Base-by-base conservation (phyloP, 2,329 filamentous ascomycete genomes). In the Colletotrichum lindemuthianum region DNA sequence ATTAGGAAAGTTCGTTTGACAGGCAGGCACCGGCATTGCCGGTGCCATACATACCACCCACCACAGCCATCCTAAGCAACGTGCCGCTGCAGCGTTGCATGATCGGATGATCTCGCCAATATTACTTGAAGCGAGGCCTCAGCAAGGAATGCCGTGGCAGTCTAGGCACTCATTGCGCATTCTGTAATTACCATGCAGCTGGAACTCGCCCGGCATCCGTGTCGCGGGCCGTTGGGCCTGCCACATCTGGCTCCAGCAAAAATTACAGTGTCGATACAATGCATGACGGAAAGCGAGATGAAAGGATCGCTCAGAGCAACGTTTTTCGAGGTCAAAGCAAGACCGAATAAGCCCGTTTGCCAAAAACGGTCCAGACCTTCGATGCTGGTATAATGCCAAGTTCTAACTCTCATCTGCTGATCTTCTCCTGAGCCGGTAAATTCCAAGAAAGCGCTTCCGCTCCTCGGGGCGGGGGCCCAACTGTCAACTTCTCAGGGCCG, bases 271-370 rank as follows among this genome's bases (percentile, higher is more conserved):
- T 53, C 52, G 52, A 65, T 41, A 52, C 58, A 24, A 45, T 57
- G 58, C 63, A 61, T 65, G 40, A 52, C 36, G 32, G 36, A 64
- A 59, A 64, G 59, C 53, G 63, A 65, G 51, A 65, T 65, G 61
- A 65, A 65, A 65, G 61, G 61, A 36, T 56, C 43, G 37, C 47
- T 57, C 40, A 50, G 48, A 41, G 51, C 61, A 56, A 48, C 61
- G 34, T 45, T 47, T 24, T 24, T 33, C 53, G 51, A 24, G 51
- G 50, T 44, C 47, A 36, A 51, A 40, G 34, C 51, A 57, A 50
- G 40, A 37, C 44, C 39, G 47, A 34, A n/a, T 34, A 13, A 11
- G 57, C 16, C 50, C 10, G 39, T 60, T 44, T 33, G 39, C 49
- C 48, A 9, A 33, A 53, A 40, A 24, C 24, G 43, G 49, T 32